Percentiles rank a stretch among this genome's conserved stretches.
Conservation (phyloP, 1,284 basidiomycete species). For the Cutaneotrichosporon spelunceum region DNA sequence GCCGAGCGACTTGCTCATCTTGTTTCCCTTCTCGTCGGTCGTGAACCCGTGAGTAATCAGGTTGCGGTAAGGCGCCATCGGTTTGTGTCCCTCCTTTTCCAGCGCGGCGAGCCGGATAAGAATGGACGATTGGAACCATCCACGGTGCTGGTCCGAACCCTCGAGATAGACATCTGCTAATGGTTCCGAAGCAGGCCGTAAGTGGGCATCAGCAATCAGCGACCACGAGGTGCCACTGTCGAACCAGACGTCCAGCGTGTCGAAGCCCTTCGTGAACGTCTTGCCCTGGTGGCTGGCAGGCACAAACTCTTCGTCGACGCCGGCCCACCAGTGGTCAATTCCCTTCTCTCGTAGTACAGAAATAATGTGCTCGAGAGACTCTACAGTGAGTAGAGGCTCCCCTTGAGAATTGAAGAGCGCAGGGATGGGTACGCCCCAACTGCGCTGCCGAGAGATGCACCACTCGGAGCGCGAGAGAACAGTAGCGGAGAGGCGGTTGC, state of each 20-base stretch:
- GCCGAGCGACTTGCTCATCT: slow-evolving; percentile 98
- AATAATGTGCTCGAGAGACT: slow-evolving; percentile 75
- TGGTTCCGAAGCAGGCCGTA: slow-evolving; percentile 40
- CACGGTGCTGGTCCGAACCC: slow-evolving; percentile 95
- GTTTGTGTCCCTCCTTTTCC: slow-evolving; percentile 8
- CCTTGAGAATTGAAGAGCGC: slow-evolving; percentile 73
- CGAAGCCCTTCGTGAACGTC: slow-evolving; percentile 70
- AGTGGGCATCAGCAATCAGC: slow-evolving; percentile 56
- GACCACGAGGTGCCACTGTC: slow-evolving; percentile 97
- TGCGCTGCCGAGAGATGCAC: slow-evolving; percentile 97
- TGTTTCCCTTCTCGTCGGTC: slow-evolving; percentile 82
- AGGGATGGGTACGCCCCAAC: slow-evolving; percentile 98
- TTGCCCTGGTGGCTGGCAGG: slow-evolving; percentile 58
- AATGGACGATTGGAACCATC: slow-evolving; percentile 97
- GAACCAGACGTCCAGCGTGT: slow-evolving; percentile 99
- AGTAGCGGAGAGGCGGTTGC: slow-evolving; percentile 79
- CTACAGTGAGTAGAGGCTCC: slow-evolving; percentile 63
- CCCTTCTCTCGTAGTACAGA: slow-evolving; percentile 69
- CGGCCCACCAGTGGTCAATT: slow-evolving; percentile 86
- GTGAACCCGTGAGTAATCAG: slow-evolving; percentile 98
- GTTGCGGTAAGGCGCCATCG: slow-evolving; percentile 64
- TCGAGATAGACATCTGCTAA: slow-evolving; percentile 88
- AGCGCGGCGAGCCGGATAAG: slow-evolving; percentile 65
- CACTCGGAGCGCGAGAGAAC: slow-evolving; percentile 88
- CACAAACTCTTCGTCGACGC: slow-evolving; percentile 76